Evolutionary conservation across 2,329 filamentous ascomycete species (phyloP), one percentile per base, ranked within the genome.

Genomic region (Clonostachys solani): DNA sequence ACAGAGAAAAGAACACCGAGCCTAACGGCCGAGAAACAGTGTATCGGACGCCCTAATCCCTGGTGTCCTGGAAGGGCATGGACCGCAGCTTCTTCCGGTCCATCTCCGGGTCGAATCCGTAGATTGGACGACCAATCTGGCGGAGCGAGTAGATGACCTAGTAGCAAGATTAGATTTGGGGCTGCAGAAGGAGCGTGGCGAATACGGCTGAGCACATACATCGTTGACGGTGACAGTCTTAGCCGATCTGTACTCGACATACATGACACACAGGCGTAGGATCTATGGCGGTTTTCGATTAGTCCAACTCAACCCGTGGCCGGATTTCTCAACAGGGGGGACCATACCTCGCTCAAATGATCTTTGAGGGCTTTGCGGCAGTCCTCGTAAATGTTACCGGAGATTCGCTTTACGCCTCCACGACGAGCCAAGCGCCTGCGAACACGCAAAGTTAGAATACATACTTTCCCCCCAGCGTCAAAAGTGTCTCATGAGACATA

Each of bases 391-490:
- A 91, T 84, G 0, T 42, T 53, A 0, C 60, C 76, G 0, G 83
- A 84, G 9, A 92, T 89, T 0, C 87, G 73, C 60, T 91, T 91
- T 1, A 92, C 84, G 0, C 88, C 88, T 2, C 87, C 88, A 7
- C 88, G 81, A 6, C 88, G 80, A 2, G 88, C 88, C 0, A 92
- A 66, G 38, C 87, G 83, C 54, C 86, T 84, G 49, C 23, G 23
- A 29, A 29, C 23, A 29, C 23, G 23, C 23, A 3, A 29, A 8
- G 9, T 29, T 29, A 29, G 23, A 23, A 23, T 29, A 29, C 23
- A n/a, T 49, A 41, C n/a, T 44, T 36, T 29, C 29, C 45, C 4
- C 19, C 42, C 35, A 18, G 42, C 36, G 36, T 4, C 12, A 45
- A 12, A 17, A 43, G 29, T 42, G 7, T 35, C 47, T 7, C 7